Base-by-base conservation (phyloP, 139 green algal genomes). In the Protoeuglena noctilucae region DNA sequence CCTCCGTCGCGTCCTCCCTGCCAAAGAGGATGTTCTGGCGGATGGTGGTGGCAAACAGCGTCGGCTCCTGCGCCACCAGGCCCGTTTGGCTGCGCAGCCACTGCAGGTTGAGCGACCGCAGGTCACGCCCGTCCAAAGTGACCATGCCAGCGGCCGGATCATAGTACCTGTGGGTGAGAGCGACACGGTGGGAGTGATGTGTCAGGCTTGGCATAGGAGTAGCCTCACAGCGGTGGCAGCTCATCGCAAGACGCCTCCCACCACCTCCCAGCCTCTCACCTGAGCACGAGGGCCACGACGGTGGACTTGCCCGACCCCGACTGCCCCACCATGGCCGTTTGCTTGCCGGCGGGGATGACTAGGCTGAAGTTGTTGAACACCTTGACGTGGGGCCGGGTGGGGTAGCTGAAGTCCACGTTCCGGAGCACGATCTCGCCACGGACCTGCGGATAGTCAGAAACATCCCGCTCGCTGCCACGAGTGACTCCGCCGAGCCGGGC, bases 81-180 rank as follows among this genome's bases (percentile, higher is more conserved):
- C 27, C 62, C 25, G 80, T 24, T 24, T 76, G 64, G 14, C 39
- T 31, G 16, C 88, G 70, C 47, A 95, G 75, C 73, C 75, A 93
- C 12, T 49, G 24, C 17, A 95, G 61, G 4, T 82, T 71, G 28
- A 92, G 57, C 0, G 23, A 55, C 3, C 65, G 61, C 21, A 96
- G 51, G 51, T 94, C 75, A 1, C 67, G 21, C 6, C 83, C 83
- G 54, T 96, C 88, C 51, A 96, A 59, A 40, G 65, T 29, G 48
- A 93, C 70, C 14, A 25, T 16, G 19, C 72, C 58, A 4, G 40
- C n/a, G 28, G 60, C 9, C 4, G 79, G 78, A 63, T 96, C 84
- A 51, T 97, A 97, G 63, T 93, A 94, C 22, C 88, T 73, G 67
- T 93, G 70, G 9, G 95, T 67, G 1, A 97, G 81, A 28, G 62